Conservation (phyloP, 2,329 filamentous ascomycete species). For the Nemania diffusa region DNA sequence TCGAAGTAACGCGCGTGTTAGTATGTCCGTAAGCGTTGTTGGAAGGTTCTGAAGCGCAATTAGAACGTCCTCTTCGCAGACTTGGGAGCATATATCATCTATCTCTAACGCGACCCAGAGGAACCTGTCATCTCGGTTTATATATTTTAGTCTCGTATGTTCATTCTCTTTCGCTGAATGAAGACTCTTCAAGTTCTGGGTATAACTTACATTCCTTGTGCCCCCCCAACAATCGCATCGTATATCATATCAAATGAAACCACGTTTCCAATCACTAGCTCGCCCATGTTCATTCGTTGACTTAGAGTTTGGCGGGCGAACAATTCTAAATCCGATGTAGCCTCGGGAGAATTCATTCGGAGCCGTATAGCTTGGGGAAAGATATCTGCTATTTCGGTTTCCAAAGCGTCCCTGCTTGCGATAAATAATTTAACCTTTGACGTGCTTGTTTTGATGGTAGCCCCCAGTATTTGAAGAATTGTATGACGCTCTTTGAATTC, state of each 20-base stretch:
- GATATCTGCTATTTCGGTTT: slow-evolving; percentile 26
- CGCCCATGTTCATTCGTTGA: slow-evolving; percentile 8
- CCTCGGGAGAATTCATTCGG: slow-evolving; percentile 4
- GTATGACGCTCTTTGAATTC: slow-evolving; percentile 39
- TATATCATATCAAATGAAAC: neutral
- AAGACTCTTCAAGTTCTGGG: neutral
- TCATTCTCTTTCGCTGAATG: neutral
- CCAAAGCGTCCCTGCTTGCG: slow-evolving; percentile 43
- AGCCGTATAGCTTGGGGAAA: slow-evolving; percentile 25
- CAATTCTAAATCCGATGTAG: slow-evolving; percentile 3
- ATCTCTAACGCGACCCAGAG: slow-evolving; percentile 54
- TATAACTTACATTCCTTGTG: slow-evolving; percentile 20
- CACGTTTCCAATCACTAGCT: slow-evolving; percentile 6
- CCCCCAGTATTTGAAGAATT: slow-evolving; percentile 31
- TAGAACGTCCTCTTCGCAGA: slow-evolving; percentile 49
- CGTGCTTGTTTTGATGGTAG: neutral
- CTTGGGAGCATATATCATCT: slow-evolving; percentile 49
- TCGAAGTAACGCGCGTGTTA: slow-evolving; percentile 43
- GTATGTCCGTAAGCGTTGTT: slow-evolving; percentile 46
- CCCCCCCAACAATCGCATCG: neutral
- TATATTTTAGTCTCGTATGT: no score
- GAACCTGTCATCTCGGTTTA: slow-evolving; percentile 47
- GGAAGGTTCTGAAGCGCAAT: slow-evolving; percentile 45
- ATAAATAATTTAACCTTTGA: slow-evolving; percentile 44
- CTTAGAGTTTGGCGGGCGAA: slow-evolving; percentile 5